Evolutionary conservation across 495 filamentous ascomycete genomes (phyloP).

Genomic region (Acidomyces sp.): DNA sequence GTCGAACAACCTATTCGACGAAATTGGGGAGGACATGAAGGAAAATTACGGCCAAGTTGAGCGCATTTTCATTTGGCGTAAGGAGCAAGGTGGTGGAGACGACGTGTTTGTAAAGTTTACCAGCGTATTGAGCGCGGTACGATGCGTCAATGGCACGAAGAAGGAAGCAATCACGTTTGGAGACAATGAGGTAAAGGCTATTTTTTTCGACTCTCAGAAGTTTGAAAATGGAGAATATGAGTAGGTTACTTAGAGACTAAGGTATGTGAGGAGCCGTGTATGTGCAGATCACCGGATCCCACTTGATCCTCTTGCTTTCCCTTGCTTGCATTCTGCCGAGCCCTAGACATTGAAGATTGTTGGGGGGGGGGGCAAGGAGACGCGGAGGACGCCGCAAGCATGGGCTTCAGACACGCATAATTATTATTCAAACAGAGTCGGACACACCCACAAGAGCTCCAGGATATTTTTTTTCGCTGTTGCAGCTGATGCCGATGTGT

Average conservation of each 20-base stretch:
- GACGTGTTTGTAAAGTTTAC: constrained; percentile 89
- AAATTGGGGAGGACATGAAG: constrained; percentile 82
- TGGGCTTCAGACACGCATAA: too few relatives aligned
- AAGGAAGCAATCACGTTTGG: constrained; percentile 77
- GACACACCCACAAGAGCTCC: too few relatives aligned
- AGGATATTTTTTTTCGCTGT: too few relatives aligned
- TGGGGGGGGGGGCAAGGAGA: too few relatives aligned
- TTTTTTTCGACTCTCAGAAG: constrained; percentile 65
- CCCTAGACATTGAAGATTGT: too few relatives aligned
- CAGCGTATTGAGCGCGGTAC: constrained; percentile 60
- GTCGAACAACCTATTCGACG: constrained; percentile 56
- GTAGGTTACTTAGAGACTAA: too few relatives aligned
- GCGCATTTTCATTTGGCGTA: constrained; percentile 57
- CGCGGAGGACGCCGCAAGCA: too few relatives aligned
- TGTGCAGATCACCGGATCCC: too few relatives aligned
- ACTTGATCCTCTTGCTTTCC: too few relatives aligned
- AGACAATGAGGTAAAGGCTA: constrained; percentile 64
- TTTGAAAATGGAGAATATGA: constrained; percentile 62
- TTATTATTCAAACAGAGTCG: too few relatives aligned
- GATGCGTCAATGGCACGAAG: constrained; percentile 83
- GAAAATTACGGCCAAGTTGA: constrained; percentile 82
- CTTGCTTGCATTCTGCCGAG: too few relatives aligned
- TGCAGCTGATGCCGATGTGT: too few relatives aligned
- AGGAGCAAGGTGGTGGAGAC: constrained; percentile 34
- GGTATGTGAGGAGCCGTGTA: background rate